A percentile compares a stretch with the other conserved stretches of the same genome.
These are phyloP conservation scores for Mucor lusitanicus DNA, from an alignment of 371 early-diverging fungal genomes.

Conservation along the genomic window DNA sequence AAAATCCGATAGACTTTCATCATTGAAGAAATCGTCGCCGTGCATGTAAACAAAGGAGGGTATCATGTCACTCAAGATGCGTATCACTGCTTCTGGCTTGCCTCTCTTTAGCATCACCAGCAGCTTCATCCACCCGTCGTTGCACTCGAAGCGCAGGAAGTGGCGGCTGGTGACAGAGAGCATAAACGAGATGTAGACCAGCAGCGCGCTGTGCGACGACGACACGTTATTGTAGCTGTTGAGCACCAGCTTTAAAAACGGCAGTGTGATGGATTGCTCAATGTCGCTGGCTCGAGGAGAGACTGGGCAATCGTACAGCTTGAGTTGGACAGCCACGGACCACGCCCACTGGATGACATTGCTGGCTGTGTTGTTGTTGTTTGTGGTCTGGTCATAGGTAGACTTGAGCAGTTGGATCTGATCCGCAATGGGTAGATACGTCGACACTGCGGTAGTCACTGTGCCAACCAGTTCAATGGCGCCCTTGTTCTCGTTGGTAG, in stretches of 20 bases:
- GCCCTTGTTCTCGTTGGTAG: constrained; percentile 9
- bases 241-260: constrained; percentile 37
- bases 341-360: constrained; percentile 58
- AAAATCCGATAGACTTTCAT: constrained; percentile 33
- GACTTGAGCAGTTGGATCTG: constrained; percentile 25
- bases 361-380: constrained; percentile 4
- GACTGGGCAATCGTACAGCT: constrained; percentile 47
- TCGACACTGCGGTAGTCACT: constrained; percentile 27
- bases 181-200: constrained; percentile 48
- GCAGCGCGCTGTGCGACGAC: constrained; percentile 39
- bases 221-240: constrained; percentile 26
- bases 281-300: constrained; percentile 34
- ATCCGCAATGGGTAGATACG: constrained; percentile 35
- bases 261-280: constrained; percentile 32
- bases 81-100: constrained; percentile 34
- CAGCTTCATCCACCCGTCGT: constrained; percentile 55
- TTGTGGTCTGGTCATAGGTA: constrained; percentile 22
- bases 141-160: constrained; percentile 49
- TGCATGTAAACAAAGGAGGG: constrained; percentile 55
- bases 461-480: constrained; percentile 27
- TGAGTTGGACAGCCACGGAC: constrained; percentile 41
- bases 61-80: constrained; percentile 37
- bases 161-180: constrained; percentile 55
- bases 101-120: constrained; percentile 43
- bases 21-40: constrained; percentile 55